Evolutionary conservation across 352 stramenopile species (phyloP), one percentile per base, ranked within the genome.

Genomic region (Thraustotheca clavata): DNA sequence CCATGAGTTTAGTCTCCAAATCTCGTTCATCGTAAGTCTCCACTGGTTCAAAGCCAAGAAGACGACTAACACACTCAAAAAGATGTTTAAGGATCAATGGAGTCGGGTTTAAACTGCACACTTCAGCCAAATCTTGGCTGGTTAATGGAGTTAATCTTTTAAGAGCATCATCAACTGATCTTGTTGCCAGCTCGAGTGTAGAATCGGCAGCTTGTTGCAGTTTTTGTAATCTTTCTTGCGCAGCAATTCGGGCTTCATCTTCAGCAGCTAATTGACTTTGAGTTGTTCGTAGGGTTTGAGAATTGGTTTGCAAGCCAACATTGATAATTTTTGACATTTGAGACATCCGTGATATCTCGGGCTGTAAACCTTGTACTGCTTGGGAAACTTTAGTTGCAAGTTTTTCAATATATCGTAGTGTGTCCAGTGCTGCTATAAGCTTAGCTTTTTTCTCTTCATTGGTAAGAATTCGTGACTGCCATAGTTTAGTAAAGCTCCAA

Each of bases 1-100:
- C 76, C 72, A 88, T 83, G 29, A 89, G 71, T 14, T 86, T 72
- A 49, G 89, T 82, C 16, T 90, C 81, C 3, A 76, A 76, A 49
- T 91, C 80, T 52, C 87, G 68, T 35, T 88, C 79, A 59, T 89
- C 80, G 11, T 43, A 79, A 0, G 70, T 67, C 63, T 86, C 71
- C 1, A 89, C 68, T 2, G 83, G 77, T 36, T 82, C 69, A 12
- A 91, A 80, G 5, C 66, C 69, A n/a, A 89, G 71, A 22, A 91
- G 77, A 11, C 89, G 46, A 6, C 83, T 79, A 24, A 90, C 39
- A 31, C 80, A 91, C 48, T 90, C 80, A 0, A 79, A 75, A 2
- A 91, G 68, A 29, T 88, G 79, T 14, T 76, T 79, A 35, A 90
- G 69, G 1, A 76, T 76, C 1, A 77, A 79, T 3, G 80, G 76